Evolutionary conservation across 2,329 filamentous ascomycete genomes (phyloP).

Genomic region (Talaromyces sp.): DNA sequence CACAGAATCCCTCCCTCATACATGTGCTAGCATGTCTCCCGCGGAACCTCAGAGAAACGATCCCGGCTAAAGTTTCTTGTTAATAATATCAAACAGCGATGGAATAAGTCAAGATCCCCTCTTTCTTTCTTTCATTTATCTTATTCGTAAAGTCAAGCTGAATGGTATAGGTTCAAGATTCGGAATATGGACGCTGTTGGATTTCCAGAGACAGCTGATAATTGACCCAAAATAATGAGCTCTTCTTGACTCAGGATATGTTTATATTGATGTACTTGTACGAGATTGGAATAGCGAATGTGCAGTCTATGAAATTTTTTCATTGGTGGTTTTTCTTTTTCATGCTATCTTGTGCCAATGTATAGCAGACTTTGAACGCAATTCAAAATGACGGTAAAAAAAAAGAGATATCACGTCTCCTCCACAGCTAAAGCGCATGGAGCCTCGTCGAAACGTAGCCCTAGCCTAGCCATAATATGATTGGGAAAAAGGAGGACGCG

Average conservation of each 20-base stretch:
- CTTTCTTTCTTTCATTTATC: neutral
- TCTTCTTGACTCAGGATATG: no score
- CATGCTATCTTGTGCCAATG: neutral
- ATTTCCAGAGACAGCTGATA: neutral
- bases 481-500: slow-evolving; percentile 45
- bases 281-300: no score
- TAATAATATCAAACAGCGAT: neutral
- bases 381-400: neutral
- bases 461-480: slow-evolving; percentile 44
- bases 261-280: no score
- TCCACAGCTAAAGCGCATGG: slow-evolving; percentile 47
- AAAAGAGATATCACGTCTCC: slow-evolving; percentile 41
- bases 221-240: neutral
- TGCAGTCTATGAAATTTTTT: no score
- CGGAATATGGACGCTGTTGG: neutral
- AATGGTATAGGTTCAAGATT: neutral
- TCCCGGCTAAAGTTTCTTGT: neutral
- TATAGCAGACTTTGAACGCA: neutral
- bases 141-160: neutral
- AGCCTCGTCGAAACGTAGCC: slow-evolving; percentile 33
- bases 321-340: neutral
- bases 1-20: neutral
- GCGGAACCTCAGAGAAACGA: neutral
- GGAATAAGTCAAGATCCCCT: neutral
- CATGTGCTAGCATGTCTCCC: neutral